Percentiles rank a stretch among this genome's conserved stretches.
These are phyloP conservation scores for Cladosporium sp. DNA, from an alignment of 2,329 filamentous ascomycete species.

Conservation along the genomic window DNA sequence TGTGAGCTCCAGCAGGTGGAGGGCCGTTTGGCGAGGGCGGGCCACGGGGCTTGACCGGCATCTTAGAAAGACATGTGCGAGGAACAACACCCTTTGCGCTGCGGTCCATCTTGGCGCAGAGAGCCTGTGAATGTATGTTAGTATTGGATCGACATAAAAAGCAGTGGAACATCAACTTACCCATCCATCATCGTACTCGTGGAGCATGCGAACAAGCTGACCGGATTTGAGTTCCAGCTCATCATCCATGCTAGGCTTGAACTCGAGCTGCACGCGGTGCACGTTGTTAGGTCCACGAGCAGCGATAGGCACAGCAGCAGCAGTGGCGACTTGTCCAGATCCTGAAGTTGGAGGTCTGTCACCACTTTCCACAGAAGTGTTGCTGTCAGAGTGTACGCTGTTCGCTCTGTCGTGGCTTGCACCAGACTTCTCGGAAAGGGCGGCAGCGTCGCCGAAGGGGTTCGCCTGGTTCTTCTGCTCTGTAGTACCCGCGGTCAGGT, in stretches of 20 bases:
- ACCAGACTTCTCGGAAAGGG: conserved; percentile 32
- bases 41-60: conserved; percentile 83
- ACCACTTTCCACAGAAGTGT: conserved; percentile 22
- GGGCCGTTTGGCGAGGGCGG: conserved; percentile 49
- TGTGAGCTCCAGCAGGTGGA: conserved; percentile 37
- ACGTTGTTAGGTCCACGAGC: conserved; percentile 62
- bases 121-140: conserved; percentile 59
- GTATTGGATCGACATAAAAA: neutral
- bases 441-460: conserved; percentile 41
- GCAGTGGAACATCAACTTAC: conserved; percentile 56
- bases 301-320: conserved; percentile 42
- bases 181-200: conserved; percentile 99
- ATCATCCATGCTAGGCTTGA: conserved; percentile 88
- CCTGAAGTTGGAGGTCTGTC: conserved; percentile 28
- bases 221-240: conserved; percentile 81
- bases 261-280: conserved; percentile 92
- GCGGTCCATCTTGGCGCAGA: conserved; percentile 87
- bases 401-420: conserved; percentile 25
- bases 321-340: conserved; percentile 35
- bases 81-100: conserved; percentile 92
- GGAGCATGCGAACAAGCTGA: conserved; percentile 82
- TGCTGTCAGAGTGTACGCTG: conserved; percentile 24
- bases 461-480: conserved; percentile 34
- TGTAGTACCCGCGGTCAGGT: conserved; percentile 53
- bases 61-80: conserved; percentile 87